Conservation (phyloP, 441 rosid genomes). For the Corymbia citriodora region DNA sequence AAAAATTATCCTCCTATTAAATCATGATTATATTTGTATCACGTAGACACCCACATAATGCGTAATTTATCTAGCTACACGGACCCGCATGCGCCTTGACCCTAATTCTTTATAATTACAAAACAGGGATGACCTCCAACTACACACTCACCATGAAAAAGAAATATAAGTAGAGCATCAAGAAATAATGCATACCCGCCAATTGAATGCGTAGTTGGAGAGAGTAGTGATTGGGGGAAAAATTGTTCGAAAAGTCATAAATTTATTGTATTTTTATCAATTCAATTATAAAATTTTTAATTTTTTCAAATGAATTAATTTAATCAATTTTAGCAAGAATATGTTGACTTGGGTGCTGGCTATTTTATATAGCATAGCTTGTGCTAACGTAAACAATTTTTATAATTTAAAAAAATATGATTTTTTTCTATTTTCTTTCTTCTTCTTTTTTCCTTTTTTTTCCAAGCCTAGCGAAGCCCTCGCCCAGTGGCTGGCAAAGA, state of each 20-base stretch:
- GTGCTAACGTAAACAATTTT: accelerated
- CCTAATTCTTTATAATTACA: not conserved
- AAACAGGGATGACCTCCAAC: not conserved
- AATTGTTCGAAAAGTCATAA: not conserved
- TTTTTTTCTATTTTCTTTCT: accelerated
- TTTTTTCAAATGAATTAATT: too few species aligned
- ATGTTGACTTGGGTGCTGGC: accelerated
- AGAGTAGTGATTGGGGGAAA: not conserved
- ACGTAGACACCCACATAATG: not conserved
- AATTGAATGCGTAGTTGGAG: not conserved
- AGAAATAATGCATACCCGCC: not conserved
- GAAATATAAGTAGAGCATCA: not conserved
- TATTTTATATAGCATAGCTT: accelerated
- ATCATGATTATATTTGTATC: not conserved
- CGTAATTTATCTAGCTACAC: not conserved
- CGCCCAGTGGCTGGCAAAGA: not conserved
- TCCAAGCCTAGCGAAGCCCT: not conserved
- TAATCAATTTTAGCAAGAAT: accelerated
- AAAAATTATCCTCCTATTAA: not conserved
- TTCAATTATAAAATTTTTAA: too few species aligned
- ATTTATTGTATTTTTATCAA: too few species aligned
- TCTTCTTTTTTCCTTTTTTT: too few species aligned
- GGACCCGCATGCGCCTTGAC: not conserved
- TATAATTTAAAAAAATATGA: too few species aligned
- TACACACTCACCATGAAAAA: not conserved